phyloP scores from a whole-genome alignment of 1,284 basidiomycete genomes.

The Puccinia hordei region DNA sequence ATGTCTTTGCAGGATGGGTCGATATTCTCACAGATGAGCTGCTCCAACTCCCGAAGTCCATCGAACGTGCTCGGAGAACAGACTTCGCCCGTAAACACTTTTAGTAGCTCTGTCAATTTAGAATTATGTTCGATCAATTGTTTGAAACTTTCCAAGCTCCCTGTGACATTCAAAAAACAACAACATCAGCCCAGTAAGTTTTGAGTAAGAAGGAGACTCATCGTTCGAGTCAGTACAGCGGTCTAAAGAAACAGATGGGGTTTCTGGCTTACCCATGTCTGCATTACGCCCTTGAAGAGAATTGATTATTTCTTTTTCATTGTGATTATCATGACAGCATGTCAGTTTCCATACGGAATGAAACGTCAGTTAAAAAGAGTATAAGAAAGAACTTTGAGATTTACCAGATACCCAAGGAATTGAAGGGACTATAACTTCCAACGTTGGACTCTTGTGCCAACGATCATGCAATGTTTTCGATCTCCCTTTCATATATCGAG shows the following conservation, averaged over 20 bases:
- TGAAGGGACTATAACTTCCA: not conserved
- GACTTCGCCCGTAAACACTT: not conserved
- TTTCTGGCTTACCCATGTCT: not conserved
- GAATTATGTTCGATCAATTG: not conserved
- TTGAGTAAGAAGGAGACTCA: not conserved
- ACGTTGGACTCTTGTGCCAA: not conserved
- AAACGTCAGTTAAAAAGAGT: not conserved
- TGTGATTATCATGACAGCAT: not conserved
- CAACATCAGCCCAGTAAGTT: not conserved
- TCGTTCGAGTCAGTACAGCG: not conserved
- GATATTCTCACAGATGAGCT: not conserved
- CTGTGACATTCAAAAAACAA: not conserved
- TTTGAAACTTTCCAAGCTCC: not conserved
- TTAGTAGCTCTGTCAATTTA: not conserved
- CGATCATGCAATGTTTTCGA: not conserved
- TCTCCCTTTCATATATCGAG: not conserved
- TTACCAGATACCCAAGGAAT: constrained; percentile 22
- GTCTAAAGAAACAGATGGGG: not conserved
- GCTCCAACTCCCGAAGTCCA: not conserved
- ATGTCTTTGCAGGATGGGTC: too few species aligned
- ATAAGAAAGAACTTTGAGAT: not conserved
- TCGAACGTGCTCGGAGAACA: not conserved
- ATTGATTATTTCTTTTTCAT: constrained; percentile 14
- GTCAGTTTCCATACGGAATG: not conserved
- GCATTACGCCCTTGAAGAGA: not conserved